Conservation (phyloP, 345 rosid genomes). For the Populus euphratica region DNA sequence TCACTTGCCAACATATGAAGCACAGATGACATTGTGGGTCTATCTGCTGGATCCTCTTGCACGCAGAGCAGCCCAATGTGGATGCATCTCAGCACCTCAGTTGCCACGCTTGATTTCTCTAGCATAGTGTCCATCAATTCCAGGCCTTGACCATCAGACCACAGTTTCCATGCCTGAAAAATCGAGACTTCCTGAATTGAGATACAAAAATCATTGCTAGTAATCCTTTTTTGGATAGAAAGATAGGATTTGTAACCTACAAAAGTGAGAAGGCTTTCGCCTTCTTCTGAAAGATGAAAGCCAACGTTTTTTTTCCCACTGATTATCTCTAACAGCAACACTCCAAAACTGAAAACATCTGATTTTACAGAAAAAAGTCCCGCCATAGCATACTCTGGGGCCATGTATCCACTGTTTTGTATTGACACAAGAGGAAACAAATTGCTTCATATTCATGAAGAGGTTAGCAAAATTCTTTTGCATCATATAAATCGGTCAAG, state of each 20-base stretch:
- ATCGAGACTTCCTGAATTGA: too few relatives aligned
- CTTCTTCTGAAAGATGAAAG: constrained; percentile 22
- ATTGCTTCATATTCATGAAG: not conserved
- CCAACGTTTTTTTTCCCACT: constrained; percentile 34
- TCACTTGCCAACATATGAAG: constrained; percentile 21
- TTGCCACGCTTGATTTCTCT: not conserved
- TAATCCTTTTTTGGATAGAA: not conserved
- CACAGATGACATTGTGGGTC: constrained; percentile 7
- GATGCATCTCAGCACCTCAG: constrained; percentile 9
- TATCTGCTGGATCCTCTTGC: constrained; percentile 1
- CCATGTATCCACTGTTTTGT: constrained; percentile 20
- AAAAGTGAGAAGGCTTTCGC: constrained; percentile 11
- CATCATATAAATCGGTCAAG: too few relatives aligned
- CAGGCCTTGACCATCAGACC: not conserved
- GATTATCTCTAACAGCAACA: constrained; percentile 39
- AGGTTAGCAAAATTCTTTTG: too few relatives aligned
- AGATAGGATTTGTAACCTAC: not conserved
- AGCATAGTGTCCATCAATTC: constrained; percentile 3
- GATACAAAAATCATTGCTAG: too few relatives aligned
- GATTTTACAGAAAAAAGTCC: constrained; percentile 28
- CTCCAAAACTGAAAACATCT: constrained; percentile 49
- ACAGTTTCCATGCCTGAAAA: not conserved
- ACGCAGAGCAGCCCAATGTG: constrained; percentile 1
- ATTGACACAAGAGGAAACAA: not conserved
- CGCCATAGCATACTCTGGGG: constrained; percentile 18